Conservation (phyloP, 2,329 filamentous ascomycete genomes). For the Arthrobotrys megalospora region DNA sequence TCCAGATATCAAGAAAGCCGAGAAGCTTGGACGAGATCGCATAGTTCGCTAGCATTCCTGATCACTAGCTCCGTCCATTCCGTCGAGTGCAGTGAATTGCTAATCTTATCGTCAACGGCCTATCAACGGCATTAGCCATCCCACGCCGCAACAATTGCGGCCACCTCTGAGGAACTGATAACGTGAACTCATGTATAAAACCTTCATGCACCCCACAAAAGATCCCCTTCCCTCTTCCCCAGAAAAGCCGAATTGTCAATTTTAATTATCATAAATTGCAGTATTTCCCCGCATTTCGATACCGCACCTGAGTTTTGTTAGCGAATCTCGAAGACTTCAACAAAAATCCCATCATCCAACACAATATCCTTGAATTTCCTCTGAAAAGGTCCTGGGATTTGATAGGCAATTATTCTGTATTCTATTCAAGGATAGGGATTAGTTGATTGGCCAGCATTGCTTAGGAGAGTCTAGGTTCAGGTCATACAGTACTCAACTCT, state of each 20-base stretch:
- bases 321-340: slow-evolving; percentile 17
- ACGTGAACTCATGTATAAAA: slow-evolving; percentile 47
- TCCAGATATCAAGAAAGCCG: not conserved
- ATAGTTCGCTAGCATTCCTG: not conserved
- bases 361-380: slow-evolving; percentile 12
- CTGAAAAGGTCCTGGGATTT: slow-evolving; percentile 1
- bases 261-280: slow-evolving; percentile 27
- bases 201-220: slow-evolving; percentile 59
- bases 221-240: slow-evolving; percentile 21
- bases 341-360: slow-evolving; percentile 12
- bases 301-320: not conserved
- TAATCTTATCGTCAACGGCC: slow-evolving; percentile 38
- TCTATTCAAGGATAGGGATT: slow-evolving; percentile 46
- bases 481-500: slow-evolving; percentile 24
- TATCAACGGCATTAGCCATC: slow-evolving; percentile 35
- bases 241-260: slow-evolving; percentile 38
- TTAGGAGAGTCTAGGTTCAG: slow-evolving; percentile 2
- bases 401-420: slow-evolving; percentile 27
- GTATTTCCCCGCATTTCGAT: slow-evolving; percentile 43
- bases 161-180: slow-evolving; percentile 18
- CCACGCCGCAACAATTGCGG: slow-evolving; percentile 10
- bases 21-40: not conserved
- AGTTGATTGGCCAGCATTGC: slow-evolving; percentile 42
- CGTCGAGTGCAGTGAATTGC: slow-evolving; percentile 3
- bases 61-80: not conserved